Evolutionary conservation across 106 monocot genomes (phyloP).

Genomic region (Acanthochlamys bracteata): DNA sequence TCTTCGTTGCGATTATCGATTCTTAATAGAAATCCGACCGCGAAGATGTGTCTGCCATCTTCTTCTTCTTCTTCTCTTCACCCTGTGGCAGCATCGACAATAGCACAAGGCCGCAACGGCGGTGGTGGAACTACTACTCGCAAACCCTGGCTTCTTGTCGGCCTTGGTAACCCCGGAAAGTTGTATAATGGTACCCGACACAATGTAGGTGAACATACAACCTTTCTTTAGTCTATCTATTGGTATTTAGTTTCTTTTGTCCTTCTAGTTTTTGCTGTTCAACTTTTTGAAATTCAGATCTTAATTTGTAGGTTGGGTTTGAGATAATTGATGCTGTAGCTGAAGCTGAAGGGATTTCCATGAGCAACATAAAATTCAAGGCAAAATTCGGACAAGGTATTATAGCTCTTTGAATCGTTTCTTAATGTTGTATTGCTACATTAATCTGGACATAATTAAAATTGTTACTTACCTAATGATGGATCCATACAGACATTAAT

Average conservation of each 20-base stretch:
- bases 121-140: background rate
- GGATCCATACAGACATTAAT: no score
- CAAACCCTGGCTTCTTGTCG: slow-evolving; percentile 38
- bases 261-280: background rate
- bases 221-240: background rate
- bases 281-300: no score
- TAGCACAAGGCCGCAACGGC: no score
- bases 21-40: no score
- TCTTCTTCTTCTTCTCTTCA: background rate
- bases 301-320: slow-evolving; percentile 50
- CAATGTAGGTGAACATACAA: slow-evolving; percentile 9
- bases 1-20: no score
- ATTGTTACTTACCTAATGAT: no score
- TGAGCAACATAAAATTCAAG: slow-evolving; percentile 52
- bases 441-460: no score
- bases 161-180: slow-evolving; percentile 41
- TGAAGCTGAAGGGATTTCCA: slow-evolving; percentile 77
- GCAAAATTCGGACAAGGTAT: slow-evolving; percentile 78
- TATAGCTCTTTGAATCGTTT: background rate
- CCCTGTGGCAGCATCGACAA: no score
- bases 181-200: slow-evolving; percentile 31
- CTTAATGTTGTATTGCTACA: background rate
- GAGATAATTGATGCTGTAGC: slow-evolving; percentile 88
- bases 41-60: no score
- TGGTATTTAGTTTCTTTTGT: background rate